Base-by-base conservation (phyloP, 164 flowering plant genomes). In the Berberis thunbergii region DNA sequence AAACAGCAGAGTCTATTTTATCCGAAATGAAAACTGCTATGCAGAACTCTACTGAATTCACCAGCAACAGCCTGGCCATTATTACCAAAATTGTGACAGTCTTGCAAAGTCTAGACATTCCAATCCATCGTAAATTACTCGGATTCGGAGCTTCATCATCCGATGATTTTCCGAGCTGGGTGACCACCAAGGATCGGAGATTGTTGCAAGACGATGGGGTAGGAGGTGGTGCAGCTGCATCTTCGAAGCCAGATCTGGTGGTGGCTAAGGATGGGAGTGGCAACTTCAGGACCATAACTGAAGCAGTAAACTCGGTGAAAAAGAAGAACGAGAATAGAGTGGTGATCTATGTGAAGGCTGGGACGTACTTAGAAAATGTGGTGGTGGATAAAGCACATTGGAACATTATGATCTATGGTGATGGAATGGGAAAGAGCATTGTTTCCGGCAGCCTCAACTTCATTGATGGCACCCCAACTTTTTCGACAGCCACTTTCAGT, bases 391-490 rank as follows among this genome's bases (percentile, higher is more conserved):
- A 78, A 70, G 60, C 64, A 11, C 69, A 57, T 9, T 81, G 85
- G 89, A 88, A 91, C 57, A 81, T 88, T 38, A 82, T 84, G 89
- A 74, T 91, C 44, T 73, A 73, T 56, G 94, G 96, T 0, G 92
- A 88, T 53, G 97, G 95, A 3, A 80, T 12, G 74, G 49, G 43
- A 1, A 66, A 67, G 60, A 88, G 88, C 58, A 72, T 87, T 26
- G 63, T 91, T 40, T 66, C 87, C 61, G 94, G 90, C 42, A 72
- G 69, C 68, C 2, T 64, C 73, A 88, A 85, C 61, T 66, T 78
- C n/a, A 57, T 80, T 1, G 91, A 86, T 41, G 94, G 97, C 9
- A 83, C 84, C 2, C 84, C 90, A 0, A 85, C 97, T 1, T 85
- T 80, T 66, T 10, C 72, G 39, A 78, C 89, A 0, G 96, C 93